Evolutionary conservation across 163 green algal species (phyloP), one percentile per base, ranked within the genome.

Genomic region (Chlamydomonas reinhardtii): DNA sequence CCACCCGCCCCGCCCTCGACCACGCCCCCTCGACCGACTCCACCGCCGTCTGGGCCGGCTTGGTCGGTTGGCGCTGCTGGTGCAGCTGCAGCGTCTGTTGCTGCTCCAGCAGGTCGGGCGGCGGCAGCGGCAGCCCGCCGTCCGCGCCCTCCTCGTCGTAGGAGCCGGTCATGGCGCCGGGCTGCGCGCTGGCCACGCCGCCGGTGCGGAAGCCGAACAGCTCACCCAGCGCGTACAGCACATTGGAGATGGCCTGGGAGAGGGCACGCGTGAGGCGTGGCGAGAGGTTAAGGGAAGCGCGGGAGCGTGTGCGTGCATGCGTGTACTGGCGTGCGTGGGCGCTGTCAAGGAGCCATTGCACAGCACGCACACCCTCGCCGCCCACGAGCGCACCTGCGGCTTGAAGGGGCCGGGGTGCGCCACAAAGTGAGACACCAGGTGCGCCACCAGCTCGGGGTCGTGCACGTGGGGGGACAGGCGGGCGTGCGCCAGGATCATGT

Each of bases 171-270:
- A 29, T 66, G 59, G 59, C 59, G 48, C 48, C 48, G 6, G 48
- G 48, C 48, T 56, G 48, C 48, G 48, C 59, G 59, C 59, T 65
- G 59, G 22, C 59, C 59, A n/a, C 14, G 22, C 59, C 59, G 20
- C 59, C 59, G 59, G 22, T 65, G 62, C n/a, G 24, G 15, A 15
- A 22, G 76, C 76, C 76, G 64, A 68, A 74, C 64, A 84, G 64
- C 76, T 75, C 64, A 1, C 64, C 64, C 64, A 84, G 43, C 2
- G 59, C 64, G 43, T 74, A 84, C 19, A 84, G 43, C 14, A 24
- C 52, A 48, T 84, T 84, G 76, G 76, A 84, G 16, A 84, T 39
- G 17, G 64, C 64, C 76, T 84, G 62, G 11, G 16, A 3, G n/a
- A n/a, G n/a, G 62, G 62, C 52, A 39, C 12, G 5, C 39, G 29